These are phyloP conservation scores for Gnetum montanum DNA, from an alignment of 75 land plant species.

Conservation along the genomic window DNA sequence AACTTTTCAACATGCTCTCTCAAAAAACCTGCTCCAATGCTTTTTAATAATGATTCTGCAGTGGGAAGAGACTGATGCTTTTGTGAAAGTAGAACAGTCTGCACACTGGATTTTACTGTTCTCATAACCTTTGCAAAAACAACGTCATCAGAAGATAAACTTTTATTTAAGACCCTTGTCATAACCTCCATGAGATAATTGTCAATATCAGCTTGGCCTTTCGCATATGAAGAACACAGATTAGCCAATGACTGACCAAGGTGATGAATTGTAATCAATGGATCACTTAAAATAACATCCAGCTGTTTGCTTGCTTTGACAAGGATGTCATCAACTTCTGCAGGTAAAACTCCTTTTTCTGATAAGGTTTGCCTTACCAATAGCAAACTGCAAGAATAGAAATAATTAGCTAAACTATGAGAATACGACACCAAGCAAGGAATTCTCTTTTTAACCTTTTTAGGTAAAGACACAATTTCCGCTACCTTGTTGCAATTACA, in stretches of 20 bases:
- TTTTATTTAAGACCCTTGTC: conserved; percentile 51
- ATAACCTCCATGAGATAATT: conserved; percentile 41
- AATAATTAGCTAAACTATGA: too few species aligned
- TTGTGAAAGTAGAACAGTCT: conserved; percentile 58
- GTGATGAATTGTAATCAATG: conserved; percentile 10
- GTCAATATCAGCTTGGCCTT: neutral
- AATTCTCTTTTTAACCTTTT: too few species aligned
- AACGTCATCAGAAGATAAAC: conserved; percentile 60
- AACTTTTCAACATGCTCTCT: conserved; percentile 30
- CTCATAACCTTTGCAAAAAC: conserved; percentile 56
- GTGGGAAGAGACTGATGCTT: conserved; percentile 37
- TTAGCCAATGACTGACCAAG: conserved; percentile 24
- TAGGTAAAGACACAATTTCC: too few species aligned
- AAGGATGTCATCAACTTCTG: conserved; percentile 15
- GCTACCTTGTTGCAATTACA: conserved; percentile 68
- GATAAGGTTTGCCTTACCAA: conserved; percentile 56
- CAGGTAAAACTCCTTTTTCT: conserved; percentile 15
- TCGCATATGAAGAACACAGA: neutral
- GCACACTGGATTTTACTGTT: conserved; percentile 44
- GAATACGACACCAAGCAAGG: too few species aligned
- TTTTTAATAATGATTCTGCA: conserved; percentile 50
- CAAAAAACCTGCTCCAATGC: conserved; percentile 52
- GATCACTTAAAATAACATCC: neutral
- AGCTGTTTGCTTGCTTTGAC: conserved; percentile 6
- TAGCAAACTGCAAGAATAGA: conserved; percentile 41